phyloP scores from a whole-genome alignment of 2,329 filamentous ascomycete species.

The Ophiocordyceps camponoti-floridani region DNA sequence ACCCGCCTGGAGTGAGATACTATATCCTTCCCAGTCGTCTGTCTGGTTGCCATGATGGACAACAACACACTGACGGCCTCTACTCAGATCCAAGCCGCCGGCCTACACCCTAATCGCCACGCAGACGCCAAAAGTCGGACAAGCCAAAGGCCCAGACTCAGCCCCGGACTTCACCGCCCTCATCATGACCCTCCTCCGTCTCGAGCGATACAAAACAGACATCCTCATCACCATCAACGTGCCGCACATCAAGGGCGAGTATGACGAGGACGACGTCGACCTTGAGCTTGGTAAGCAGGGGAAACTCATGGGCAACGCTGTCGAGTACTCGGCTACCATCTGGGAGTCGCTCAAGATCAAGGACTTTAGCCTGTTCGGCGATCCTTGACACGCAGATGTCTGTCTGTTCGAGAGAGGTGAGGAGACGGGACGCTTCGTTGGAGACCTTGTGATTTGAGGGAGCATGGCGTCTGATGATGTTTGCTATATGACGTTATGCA shows the following conservation, averaged over 20 bases:
- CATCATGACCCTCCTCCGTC: conserved; percentile 57
- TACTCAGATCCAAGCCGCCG: conserved; percentile 25
- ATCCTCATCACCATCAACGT: conserved; percentile 77
- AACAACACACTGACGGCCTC: background rate
- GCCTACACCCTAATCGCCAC: conserved; percentile 55
- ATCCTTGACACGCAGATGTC: conserved; percentile 4
- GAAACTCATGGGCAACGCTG: conserved; percentile 47
- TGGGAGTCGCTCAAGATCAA: conserved; percentile 59
- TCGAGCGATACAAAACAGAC: conserved; percentile 62
- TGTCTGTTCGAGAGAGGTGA: background rate
- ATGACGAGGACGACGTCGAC: conserved; percentile 55
- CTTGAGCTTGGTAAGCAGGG: conserved; percentile 46
- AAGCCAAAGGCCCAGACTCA: conserved; percentile 15
- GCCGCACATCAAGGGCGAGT: conserved; percentile 61
- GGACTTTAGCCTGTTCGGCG: conserved; percentile 60
- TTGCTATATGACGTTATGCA: background rate
- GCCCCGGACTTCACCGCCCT: conserved; percentile 53
- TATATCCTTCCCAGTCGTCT: no score
- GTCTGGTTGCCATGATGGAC: no score
- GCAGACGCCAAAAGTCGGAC: conserved; percentile 25
- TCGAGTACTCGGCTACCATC: conserved; percentile 50
- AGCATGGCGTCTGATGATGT: background rate
- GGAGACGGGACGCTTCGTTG: background rate
- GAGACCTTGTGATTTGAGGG: background rate
- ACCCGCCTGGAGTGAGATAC: conserved; percentile 31